A percentile compares a stretch with the other conserved stretches of the same genome.
Evolutionary conservation across 768 basidiomycete genomes (phyloP).

Genomic region (Termitomyces sp.): DNA sequence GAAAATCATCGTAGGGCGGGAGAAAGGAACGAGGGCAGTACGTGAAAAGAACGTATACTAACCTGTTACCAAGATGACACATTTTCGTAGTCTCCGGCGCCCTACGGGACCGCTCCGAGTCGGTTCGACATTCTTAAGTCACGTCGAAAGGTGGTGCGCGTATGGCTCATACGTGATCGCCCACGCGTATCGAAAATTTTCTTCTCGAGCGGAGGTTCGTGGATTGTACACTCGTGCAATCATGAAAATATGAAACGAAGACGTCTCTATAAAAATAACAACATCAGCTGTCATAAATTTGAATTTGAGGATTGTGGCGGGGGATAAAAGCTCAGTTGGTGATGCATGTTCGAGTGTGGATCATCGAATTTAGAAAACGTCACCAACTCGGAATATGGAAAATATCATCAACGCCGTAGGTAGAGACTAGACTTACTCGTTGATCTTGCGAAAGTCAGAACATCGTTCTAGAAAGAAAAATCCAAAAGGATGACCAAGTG

Average conservation of each 20-base stretch:
- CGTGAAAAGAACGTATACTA: slow-evolving; percentile 1
- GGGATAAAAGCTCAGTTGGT: slow-evolving; percentile 43
- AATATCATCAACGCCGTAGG: slow-evolving; percentile 54
- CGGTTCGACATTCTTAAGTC: background rate
- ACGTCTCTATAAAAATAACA: background rate
- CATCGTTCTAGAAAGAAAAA: background rate
- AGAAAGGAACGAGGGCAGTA: background rate
- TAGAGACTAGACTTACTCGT: slow-evolving; percentile 29
- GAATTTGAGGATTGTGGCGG: background rate
- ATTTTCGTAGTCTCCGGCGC: too few species aligned
- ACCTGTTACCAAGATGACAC: background rate
- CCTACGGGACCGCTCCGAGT: background rate
- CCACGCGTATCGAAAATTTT: background rate
- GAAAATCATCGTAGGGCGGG: slow-evolving; percentile 46
- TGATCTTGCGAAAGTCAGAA: background rate
- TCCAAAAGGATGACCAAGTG: background rate
- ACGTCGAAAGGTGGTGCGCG: background rate
- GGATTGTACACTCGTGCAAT: background rate
- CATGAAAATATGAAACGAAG: too few species aligned
- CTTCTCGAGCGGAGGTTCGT: background rate
- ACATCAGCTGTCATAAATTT: too few species aligned
- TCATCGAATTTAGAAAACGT: slow-evolving; percentile 55
- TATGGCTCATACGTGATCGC: background rate
- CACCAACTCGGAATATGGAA: slow-evolving; percentile 73
- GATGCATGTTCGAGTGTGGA: slow-evolving; percentile 79